phyloP scores from a whole-genome alignment of 306 rosid species.

The Vicia faba region DNA sequence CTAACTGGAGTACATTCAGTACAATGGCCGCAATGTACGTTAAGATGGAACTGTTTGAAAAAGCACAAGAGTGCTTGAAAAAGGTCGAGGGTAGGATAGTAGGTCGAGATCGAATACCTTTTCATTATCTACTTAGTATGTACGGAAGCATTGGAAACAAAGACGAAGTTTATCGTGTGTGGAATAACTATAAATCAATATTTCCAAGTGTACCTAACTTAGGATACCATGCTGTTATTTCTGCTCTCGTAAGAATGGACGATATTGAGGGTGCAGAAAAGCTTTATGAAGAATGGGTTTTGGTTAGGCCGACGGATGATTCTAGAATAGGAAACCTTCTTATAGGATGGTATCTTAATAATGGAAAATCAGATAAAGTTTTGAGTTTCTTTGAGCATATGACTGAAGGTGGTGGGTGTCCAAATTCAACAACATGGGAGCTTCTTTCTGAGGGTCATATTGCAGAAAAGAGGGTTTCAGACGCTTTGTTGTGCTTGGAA shows the following conservation, averaged over 20 bases:
- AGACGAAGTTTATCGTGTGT: constrained; percentile 80
- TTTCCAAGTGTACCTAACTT: constrained; percentile 81
- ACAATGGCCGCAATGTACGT: constrained; percentile 89
- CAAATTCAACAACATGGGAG: constrained; percentile 90
- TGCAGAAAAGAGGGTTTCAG: constrained; percentile 53
- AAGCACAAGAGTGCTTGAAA: constrained; percentile 82
- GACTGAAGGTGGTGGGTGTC: constrained; percentile 64
- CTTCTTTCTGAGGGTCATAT: constrained; percentile 68
- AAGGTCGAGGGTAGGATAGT: constrained; percentile 73
- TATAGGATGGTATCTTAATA: constrained; percentile 56
- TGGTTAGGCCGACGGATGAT: constrained; percentile 61
- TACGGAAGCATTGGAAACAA: constrained; percentile 78
- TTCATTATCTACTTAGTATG: constrained; percentile 84
- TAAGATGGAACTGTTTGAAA: constrained; percentile 69
- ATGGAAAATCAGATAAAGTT: constrained; percentile 60
- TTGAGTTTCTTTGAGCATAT: constrained; percentile 56
- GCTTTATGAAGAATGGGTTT: constrained; percentile 78
- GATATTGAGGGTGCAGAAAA: constrained; percentile 82
- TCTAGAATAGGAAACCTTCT: constrained; percentile 84
- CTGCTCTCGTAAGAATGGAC: constrained; percentile 70
- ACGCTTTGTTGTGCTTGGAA: constrained; percentile 71
- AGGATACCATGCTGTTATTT: constrained; percentile 82
- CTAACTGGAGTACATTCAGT: constrained; percentile 93
- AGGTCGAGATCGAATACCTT: constrained; percentile 84
- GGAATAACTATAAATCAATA: constrained; percentile 68